Evolutionary conservation across 345 rosid genomes (phyloP).

Genomic region (Hibiscus syriacus): DNA sequence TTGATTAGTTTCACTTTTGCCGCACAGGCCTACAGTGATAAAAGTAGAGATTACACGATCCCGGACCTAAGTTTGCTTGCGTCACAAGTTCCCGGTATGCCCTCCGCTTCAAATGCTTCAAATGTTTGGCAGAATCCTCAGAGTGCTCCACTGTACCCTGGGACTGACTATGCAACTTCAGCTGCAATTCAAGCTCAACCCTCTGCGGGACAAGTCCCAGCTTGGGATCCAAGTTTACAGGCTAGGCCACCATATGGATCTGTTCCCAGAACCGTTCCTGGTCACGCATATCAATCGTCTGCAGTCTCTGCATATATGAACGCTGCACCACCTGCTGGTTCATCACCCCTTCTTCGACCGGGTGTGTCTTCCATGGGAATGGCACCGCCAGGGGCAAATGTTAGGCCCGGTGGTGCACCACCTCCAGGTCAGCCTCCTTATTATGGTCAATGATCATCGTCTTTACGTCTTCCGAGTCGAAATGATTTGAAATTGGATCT

Average conservation of each 20-base stretch:
- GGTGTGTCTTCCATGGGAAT: slow-evolving; percentile 18
- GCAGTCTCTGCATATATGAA: slow-evolving; percentile 21
- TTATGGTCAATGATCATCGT: slow-evolving; percentile 24
- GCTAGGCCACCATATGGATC: slow-evolving; percentile 21
- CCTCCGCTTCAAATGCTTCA: slow-evolving; percentile 36
- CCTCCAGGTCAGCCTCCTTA: slow-evolving; percentile 35
- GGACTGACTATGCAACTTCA: slow-evolving; percentile 29
- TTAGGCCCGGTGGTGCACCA: slow-evolving; percentile 26
- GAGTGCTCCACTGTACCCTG: slow-evolving; percentile 35
- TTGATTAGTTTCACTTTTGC: slow-evolving; percentile 9
- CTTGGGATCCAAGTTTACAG: slow-evolving; percentile 40
- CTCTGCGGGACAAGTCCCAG: slow-evolving; percentile 33
- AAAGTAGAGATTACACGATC: slow-evolving; percentile 89
- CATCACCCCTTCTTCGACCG: slow-evolving; percentile 27
- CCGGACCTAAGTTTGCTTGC: slow-evolving; percentile 51
- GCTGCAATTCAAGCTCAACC: too few species aligned
- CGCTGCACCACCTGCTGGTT: slow-evolving; percentile 26
- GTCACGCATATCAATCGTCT: slow-evolving; percentile 27
- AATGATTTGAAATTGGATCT: not conserved
- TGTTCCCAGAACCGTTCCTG: too few species aligned
- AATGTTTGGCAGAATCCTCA: slow-evolving; percentile 72
- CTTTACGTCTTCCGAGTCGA: not conserved
- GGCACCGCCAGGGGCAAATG: slow-evolving; percentile 28
- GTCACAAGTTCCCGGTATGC: slow-evolving; percentile 35
- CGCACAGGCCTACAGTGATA: slow-evolving; percentile 76